phyloP scores from a whole-genome alignment of 768 basidiomycete species.

The Butyriboletus loyo region DNA sequence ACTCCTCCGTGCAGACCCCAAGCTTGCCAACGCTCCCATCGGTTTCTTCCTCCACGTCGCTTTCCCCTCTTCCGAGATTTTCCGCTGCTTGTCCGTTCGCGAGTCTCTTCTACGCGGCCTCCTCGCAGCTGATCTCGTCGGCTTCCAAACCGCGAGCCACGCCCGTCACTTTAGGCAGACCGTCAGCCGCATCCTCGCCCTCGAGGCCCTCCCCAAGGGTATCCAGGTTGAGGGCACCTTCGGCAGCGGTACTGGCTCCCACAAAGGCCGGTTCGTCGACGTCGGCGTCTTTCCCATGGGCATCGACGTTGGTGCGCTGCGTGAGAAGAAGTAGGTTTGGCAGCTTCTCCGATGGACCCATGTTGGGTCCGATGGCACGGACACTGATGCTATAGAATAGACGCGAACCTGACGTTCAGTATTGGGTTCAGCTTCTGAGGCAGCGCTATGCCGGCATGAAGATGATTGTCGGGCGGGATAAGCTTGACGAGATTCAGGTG shows the following conservation, averaged over 20 bases:
- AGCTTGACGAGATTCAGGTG: constrained; percentile 81
- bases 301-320: constrained; percentile 71
- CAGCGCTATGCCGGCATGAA: constrained; percentile 86
- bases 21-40: constrained; percentile 44
- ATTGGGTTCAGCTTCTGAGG: constrained; percentile 77
- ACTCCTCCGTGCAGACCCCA: constrained; percentile 65
- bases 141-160: constrained; percentile 86
- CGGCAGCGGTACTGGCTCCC: constrained; percentile 1
- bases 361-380: neutral
- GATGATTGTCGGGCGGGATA: constrained; percentile 84
- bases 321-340: constrained; percentile 56
- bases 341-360: constrained; percentile 4
- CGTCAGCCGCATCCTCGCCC: constrained; percentile 72
- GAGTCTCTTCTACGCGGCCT: constrained; percentile 79
- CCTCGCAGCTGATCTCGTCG: constrained; percentile 90
- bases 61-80: constrained; percentile 94
- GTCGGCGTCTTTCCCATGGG: constrained; percentile 91
- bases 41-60: constrained; percentile 97
- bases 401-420: constrained; percentile 70
- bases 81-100: constrained; percentile 82
- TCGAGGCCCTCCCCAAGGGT: constrained; percentile 81
- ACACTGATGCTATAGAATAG: constrained; percentile 34
- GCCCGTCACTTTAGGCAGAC: constrained; percentile 86
- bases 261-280: constrained; percentile 65
- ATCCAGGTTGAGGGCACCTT: constrained; percentile 52